Evolutionary conservation across 306 rosid genomes (phyloP), one percentile per base, ranked within the genome.

Genomic region (Cucumis hystrix): DNA sequence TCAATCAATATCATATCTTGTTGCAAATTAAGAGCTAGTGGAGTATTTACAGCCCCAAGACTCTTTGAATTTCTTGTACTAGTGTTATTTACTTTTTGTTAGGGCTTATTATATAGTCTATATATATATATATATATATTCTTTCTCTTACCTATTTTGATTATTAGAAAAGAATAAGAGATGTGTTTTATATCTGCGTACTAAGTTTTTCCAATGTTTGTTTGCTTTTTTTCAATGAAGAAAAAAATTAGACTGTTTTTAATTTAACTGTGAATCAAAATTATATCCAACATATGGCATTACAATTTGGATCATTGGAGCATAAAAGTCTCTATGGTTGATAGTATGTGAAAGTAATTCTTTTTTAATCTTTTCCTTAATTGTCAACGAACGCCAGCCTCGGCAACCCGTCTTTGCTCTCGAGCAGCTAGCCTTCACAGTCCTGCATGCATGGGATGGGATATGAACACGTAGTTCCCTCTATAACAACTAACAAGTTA

Each of bases 341-440:
- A 72, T 49, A 33, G 62, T 72, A 28, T 72, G 76, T 28, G 47
- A 17, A 14, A 7, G 28, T 30, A 30, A 33, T 33, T 52, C 0
- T 52, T 47, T 47, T 11, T 72, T 71, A 0, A 51, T 28, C 60
- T 1, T 30, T 51, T 49, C 15, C 61, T 51, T 52, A 75, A 58
- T 74, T 10, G 39, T 93, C 84, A 88, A 12, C 79, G 43, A 82
- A 63, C 79, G 63, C 87, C 85, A 40, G 93, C 92, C 89, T 90
- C 70, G 20, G 89, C 89, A 69, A 89, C 58, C 57, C 60, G 84
- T 79, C 79, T 86, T 71, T 81, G 89, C 45, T 86, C 81, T 60
- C 87, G 83, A 57, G 83, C 86, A 79, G 82, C 80, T 55, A 92
- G 97, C 83, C 61, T 74, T 92, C 96, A 33, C 78, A 83, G 74